Evolutionary conservation across 352 stramenopile genomes (phyloP).

Genomic region (Pythium rhizo-oryzae): DNA sequence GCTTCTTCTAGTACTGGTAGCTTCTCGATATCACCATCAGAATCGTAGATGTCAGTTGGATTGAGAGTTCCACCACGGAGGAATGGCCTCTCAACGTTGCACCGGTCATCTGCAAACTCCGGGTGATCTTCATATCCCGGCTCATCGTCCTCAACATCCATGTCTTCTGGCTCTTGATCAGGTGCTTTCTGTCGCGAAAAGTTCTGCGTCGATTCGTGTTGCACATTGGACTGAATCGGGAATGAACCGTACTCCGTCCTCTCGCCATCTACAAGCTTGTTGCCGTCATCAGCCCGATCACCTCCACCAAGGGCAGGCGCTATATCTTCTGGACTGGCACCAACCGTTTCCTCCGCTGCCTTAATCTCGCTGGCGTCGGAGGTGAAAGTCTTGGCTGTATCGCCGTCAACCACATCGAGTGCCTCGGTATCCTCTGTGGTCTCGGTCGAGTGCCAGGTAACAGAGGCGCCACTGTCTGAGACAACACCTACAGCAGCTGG

Average conservation of each 20-base stretch:
- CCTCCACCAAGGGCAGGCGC: too few relatives aligned
- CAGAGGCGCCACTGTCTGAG: constrained; percentile 1
- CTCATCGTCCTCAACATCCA: constrained; percentile 13
- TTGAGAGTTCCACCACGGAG: neutral
- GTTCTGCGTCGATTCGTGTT: neutral
- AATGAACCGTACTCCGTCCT: neutral
- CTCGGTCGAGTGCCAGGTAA: constrained; percentile 13
- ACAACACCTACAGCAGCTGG: constrained; percentile 5
- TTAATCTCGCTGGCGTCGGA: too few relatives aligned
- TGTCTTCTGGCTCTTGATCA: neutral
- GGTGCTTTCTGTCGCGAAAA: too few relatives aligned
- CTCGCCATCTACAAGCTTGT: too few relatives aligned
- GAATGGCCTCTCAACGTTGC: too few relatives aligned
- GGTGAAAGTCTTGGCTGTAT: too few relatives aligned
- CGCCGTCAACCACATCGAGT: neutral
- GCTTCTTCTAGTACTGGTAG: neutral
- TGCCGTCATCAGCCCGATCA: too few relatives aligned
- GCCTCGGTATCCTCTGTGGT: constrained; percentile 3
- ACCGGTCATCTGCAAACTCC: too few relatives aligned
- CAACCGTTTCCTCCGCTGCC: too few relatives aligned
- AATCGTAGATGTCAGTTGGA: neutral
- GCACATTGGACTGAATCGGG: neutral
- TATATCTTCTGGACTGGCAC: too few relatives aligned
- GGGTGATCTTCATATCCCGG: neutral
- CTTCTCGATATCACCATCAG: neutral